Conservation (phyloP, 371 early-diverging fungal genomes). For the Circinella umbellata region DNA sequence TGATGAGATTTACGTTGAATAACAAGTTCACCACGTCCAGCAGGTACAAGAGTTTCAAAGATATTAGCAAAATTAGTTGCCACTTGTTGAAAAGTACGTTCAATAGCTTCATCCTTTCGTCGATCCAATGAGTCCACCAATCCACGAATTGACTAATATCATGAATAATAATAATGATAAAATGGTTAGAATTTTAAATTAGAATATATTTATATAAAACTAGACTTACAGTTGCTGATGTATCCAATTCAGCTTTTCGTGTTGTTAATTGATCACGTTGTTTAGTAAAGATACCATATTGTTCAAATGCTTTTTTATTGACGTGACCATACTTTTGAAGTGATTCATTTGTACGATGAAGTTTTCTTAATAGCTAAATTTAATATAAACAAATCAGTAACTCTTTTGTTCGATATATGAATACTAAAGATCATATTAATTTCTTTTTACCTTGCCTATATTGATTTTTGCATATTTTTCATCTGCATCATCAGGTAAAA, state of each 20-base stretch:
- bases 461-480: slow-evolving; percentile 63
- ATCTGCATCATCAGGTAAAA: slow-evolving; percentile 95
- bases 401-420: neutral
- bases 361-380: slow-evolving; percentile 62
- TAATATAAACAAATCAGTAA: neutral
- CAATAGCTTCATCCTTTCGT: slow-evolving; percentile 96
- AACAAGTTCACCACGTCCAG: slow-evolving; percentile 85
- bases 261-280: slow-evolving; percentile 83
- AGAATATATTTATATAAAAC: neutral
- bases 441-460: slow-evolving; percentile 51
- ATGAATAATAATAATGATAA: neutral
- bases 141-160: slow-evolving; percentile 73
- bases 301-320: slow-evolving; percentile 98
- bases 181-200: too few species aligned
- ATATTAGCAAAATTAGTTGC: slow-evolving; percentile 86
- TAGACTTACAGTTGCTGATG: slow-evolving; percentile 65
- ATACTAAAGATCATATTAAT: neutral
- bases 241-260: slow-evolving; percentile 89
- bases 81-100: slow-evolving; percentile 94
- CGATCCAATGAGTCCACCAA: slow-evolving; percentile 91
- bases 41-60: slow-evolving; percentile 92
- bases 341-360: slow-evolving; percentile 85
- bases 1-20: slow-evolving; percentile 69
- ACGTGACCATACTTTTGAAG: slow-evolving; percentile 92
- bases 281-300: slow-evolving; percentile 90